Percentiles rank a stretch among this genome's conserved stretches.
Conservation (phyloP, 108 stramenopile species). For the Skeletonema costatum region DNA sequence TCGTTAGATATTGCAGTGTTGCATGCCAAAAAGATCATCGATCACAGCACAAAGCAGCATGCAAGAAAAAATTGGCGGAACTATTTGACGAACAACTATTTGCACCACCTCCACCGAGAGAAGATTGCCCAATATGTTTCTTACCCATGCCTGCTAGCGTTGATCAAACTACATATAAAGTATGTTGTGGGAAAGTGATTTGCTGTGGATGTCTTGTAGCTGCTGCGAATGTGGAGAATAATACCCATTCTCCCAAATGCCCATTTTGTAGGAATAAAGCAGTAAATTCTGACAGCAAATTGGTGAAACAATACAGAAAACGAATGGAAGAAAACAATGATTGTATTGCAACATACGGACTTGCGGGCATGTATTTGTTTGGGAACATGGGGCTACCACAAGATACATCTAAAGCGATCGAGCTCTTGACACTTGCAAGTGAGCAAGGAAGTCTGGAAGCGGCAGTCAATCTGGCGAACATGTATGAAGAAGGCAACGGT, state of each 20-base stretch:
- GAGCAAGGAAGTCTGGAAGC: not conserved
- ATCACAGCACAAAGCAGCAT: not conserved
- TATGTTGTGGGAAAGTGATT: not conserved
- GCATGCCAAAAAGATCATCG: not conserved
- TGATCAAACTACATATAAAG: not conserved
- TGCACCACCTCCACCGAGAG: not conserved
- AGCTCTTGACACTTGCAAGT: not conserved
- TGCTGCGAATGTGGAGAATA: not conserved
- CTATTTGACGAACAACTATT: not conserved
- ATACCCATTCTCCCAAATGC: not conserved
- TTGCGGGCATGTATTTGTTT: not conserved
- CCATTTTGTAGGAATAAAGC: not conserved
- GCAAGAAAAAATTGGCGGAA: not conserved
- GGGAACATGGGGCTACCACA: not conserved
- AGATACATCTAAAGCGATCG: not conserved
- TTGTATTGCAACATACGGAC: not conserved
- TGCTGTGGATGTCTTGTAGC: not conserved
- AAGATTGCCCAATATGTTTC: not conserved
- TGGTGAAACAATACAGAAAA: not conserved
- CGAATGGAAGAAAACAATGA: not conserved
- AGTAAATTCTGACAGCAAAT: not conserved
- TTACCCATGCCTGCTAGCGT: not conserved
- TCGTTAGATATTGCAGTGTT: not conserved
- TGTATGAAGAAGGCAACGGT: not conserved
- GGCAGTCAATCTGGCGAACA: not conserved